Evolutionary conservation across 208 protist species (phyloP).

Genomic region (Trypanosomatidae sp.): DNA sequence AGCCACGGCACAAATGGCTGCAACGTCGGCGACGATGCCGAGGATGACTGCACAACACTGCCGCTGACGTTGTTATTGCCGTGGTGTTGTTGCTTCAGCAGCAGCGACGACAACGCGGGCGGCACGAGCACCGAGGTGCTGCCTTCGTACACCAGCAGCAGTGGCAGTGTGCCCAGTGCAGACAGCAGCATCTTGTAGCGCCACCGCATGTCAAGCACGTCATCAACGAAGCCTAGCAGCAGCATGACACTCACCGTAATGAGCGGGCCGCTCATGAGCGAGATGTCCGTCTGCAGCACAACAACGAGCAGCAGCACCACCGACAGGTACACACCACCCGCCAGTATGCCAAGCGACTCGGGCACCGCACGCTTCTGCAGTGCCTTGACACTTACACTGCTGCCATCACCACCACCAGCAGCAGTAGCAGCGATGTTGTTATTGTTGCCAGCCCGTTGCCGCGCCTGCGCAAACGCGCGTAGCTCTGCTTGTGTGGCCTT

Average conservation of each 20-base stretch:
- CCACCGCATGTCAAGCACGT: constrained; percentile 98
- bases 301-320: constrained; percentile 33
- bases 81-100: neutral
- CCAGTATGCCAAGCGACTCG: constrained; percentile 69
- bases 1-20: no score
- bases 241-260: constrained; percentile 96
- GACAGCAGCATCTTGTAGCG: constrained; percentile 97
- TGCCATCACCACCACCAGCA: no score
- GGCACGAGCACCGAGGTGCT: constrained; percentile 85
- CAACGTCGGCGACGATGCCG: no score
- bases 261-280: constrained; percentile 61
- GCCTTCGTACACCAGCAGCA: constrained; percentile 90
- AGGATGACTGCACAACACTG: neutral
- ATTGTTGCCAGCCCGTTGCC: neutral
- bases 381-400: constrained; percentile 12
- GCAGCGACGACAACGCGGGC: constrained; percentile 14
- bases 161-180: constrained; percentile 89
- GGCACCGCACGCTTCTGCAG: constrained; percentile 35
- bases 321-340: constrained; percentile 60
- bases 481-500: constrained; percentile 77
- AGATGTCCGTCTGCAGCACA: constrained; percentile 13
- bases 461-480: constrained; percentile 23
- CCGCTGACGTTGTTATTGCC: neutral
- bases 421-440: no score
- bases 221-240: constrained; percentile 98